phyloP scores from a whole-genome alignment of 192 early-diverging fungal species.

The Gorgonomyces haynaldii region DNA sequence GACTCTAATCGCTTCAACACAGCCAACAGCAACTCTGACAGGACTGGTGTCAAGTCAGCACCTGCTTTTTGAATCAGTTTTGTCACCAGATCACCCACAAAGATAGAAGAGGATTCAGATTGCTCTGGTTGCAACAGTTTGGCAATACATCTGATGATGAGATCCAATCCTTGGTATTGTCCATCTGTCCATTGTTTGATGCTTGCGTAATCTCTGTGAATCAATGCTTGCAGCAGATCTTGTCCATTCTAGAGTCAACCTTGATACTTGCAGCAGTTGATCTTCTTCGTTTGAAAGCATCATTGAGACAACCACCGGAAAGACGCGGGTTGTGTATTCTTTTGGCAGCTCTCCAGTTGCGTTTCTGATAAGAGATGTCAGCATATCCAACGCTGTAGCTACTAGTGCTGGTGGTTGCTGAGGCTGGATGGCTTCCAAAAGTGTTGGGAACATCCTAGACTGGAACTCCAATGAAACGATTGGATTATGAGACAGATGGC shows the following conservation, averaged over 20 bases:
- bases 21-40: slow-evolving; percentile 70
- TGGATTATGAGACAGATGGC: slow-evolving; percentile 57
- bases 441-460: slow-evolving; percentile 58
- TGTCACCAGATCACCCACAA: slow-evolving; percentile 80
- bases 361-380: slow-evolving; percentile 58
- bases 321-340: slow-evolving; percentile 42
- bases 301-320: slow-evolving; percentile 68
- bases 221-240: slow-evolving; percentile 66
- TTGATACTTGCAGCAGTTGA: slow-evolving; percentile 74
- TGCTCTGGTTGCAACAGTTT: slow-evolving; percentile 61
- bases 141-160: slow-evolving; percentile 69
- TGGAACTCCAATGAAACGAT: slow-evolving; percentile 54
- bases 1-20: slow-evolving; percentile 57
- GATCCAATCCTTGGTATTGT: slow-evolving; percentile 57
- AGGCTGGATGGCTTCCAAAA: slow-evolving; percentile 42
- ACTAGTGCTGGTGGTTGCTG: slow-evolving; percentile 6
- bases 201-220: slow-evolving; percentile 64
- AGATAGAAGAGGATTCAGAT: slow-evolving; percentile 70
- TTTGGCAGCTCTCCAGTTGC: slow-evolving; percentile 61
- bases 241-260: too few species aligned
- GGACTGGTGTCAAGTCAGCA: slow-evolving; percentile 43
- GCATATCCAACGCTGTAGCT: slow-evolving; percentile 57
- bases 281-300: slow-evolving; percentile 57
- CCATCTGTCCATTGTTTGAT: slow-evolving; percentile 62
- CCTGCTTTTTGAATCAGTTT: slow-evolving; percentile 78